These are phyloP conservation scores for Chrysosphaeria jannelii DNA, from an alignment of 2,329 filamentous ascomycete genomes.

Conservation along the genomic window DNA sequence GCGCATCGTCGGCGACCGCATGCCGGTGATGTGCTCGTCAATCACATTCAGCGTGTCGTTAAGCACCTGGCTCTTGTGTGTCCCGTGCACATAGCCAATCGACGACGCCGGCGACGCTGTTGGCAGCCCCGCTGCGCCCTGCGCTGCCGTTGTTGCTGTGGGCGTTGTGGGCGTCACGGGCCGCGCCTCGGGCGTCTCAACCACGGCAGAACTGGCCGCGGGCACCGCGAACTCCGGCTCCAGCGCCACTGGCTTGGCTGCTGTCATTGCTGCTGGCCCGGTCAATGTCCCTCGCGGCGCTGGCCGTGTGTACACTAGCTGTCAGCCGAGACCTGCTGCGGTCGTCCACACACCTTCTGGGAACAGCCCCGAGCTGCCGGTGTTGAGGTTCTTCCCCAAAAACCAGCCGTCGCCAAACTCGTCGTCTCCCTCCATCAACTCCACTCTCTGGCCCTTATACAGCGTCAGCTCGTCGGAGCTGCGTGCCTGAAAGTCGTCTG, in stretches of 20 bases:
- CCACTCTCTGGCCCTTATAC: conserved; percentile 54
- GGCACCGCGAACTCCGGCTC: too few species aligned
- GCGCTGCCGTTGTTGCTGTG: conserved; percentile 6
- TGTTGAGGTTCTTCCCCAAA: conserved; percentile 41
- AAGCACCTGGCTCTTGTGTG: conserved; percentile 52
- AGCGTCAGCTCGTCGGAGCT: conserved; percentile 83
- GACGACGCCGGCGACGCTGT: too few species aligned
- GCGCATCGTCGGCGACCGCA: conserved; percentile 24
- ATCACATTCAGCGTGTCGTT: conserved; percentile 90
- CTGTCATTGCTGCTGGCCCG: conserved; percentile 6
- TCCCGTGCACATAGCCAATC: too few species aligned
- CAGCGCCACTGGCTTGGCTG: conserved; percentile 3
- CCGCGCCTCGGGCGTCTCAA: neutral
- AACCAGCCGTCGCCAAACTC: conserved; percentile 80
- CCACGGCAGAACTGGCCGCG: too few species aligned
- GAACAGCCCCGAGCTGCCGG: conserved; percentile 48
- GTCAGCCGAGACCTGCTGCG: too few species aligned
- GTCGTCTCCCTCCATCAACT: conserved; percentile 60
- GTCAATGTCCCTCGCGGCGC: conserved; percentile 15
- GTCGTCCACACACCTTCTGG: conserved; percentile 55
- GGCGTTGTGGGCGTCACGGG: conserved; percentile 8
- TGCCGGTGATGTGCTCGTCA: conserved; percentile 82
- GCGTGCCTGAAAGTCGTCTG: conserved; percentile 76
- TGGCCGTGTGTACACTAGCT: conserved; percentile 27
- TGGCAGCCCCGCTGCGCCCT: too few species aligned